phyloP scores from a whole-genome alignment of 768 basidiomycete genomes.

The Paxillus rubicundulus region DNA sequence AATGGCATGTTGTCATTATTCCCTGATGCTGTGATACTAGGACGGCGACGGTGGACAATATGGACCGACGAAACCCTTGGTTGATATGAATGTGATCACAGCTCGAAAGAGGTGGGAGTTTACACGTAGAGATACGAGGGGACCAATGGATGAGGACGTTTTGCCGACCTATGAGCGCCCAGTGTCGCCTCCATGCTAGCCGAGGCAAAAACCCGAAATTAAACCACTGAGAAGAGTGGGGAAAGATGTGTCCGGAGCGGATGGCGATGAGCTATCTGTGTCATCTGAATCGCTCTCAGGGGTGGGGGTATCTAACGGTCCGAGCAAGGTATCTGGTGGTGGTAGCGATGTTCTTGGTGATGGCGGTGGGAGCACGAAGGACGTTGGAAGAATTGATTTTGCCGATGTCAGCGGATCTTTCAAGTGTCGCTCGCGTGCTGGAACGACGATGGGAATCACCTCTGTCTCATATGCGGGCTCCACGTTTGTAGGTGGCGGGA shows the following conservation, averaged over 20 bases:
- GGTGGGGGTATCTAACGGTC: conserved; percentile 21
- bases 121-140: conserved; percentile 70
- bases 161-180: conserved; percentile 52
- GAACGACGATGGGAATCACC: conserved; percentile 35
- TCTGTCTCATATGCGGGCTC: conserved; percentile 54
- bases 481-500: conserved; percentile 33
- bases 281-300: conserved; percentile 7
- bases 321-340: conserved; percentile 39
- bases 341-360: conserved; percentile 69
- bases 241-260: neutral
- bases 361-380: conserved; percentile 77
- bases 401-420: conserved; percentile 24
- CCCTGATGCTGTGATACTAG: conserved; percentile 62
- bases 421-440: conserved; percentile 27
- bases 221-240: conserved; percentile 64
- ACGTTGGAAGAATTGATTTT: conserved; percentile 57
- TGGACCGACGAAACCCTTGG: no score
- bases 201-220: neutral
- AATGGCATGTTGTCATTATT: conserved; percentile 78
- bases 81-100: no score
- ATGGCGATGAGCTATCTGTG: neutral
- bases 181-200: neutral
- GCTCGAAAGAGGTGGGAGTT: no score
- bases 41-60: no score
- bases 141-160: conserved; percentile 75